Evolutionary conservation across 2,329 filamentous ascomycete genomes (phyloP).

Genomic region (Fusarium mangiferae): DNA sequence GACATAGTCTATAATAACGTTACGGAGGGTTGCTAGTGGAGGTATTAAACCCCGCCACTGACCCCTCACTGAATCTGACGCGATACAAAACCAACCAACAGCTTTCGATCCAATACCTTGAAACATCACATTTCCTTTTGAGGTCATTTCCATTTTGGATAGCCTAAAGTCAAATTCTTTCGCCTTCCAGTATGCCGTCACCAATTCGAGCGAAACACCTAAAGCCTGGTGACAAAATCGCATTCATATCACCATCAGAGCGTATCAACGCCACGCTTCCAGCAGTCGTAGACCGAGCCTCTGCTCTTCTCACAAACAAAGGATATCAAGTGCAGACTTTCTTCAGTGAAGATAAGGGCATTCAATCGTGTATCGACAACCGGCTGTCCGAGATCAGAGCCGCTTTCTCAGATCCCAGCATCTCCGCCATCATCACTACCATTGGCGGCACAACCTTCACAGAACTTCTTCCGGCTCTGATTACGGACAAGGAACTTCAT

Average conservation of each 20-base stretch:
- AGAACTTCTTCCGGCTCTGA: conserved; percentile 52
- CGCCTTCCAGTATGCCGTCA: conserved; percentile 2
- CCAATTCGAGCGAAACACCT: conserved; percentile 44
- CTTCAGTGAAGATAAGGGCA: conserved; percentile 45
- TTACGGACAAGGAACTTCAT: conserved; percentile 51
- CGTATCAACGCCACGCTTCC: conserved; percentile 50
- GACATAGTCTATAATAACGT: conserved; percentile 2
- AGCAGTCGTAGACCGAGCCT: conserved; percentile 45
- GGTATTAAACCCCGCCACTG: background rate
- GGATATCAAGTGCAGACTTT: conserved; percentile 51
- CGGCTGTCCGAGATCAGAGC: conserved; percentile 52
- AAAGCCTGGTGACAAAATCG: conserved; percentile 51
- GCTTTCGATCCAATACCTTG: no score
- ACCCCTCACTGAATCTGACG: background rate
- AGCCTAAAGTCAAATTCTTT: no score
- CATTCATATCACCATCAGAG: conserved; percentile 53
- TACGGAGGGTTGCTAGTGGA: background rate
- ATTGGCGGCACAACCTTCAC: conserved; percentile 53
- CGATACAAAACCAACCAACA: background rate
- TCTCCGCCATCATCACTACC: conserved; percentile 53
- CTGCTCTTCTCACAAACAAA: conserved; percentile 41
- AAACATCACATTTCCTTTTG: no score
- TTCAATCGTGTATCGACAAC: conserved; percentile 49
- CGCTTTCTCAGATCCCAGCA: conserved; percentile 50
- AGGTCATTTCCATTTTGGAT: no score